Evolutionary conservation across 2,329 filamentous ascomycete species (phyloP), one percentile per base, ranked within the genome.

Genomic region (Fusarium austroafricanum): DNA sequence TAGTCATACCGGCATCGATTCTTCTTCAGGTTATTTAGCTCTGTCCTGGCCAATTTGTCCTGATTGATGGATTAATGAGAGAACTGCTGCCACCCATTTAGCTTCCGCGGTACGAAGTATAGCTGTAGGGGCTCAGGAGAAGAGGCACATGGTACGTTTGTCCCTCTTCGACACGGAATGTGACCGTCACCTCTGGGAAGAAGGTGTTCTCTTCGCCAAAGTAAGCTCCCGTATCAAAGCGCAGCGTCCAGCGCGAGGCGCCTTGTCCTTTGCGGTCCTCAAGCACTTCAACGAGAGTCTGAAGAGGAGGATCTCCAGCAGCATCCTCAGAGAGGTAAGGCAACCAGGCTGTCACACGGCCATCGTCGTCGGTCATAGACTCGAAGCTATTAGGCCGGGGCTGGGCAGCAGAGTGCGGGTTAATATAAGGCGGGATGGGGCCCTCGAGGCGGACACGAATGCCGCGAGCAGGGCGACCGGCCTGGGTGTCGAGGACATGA

Each of bases 401-500:
- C 54, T 67, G 66, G 18, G 62, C 60, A 35, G 64, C 46, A 20
- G 66, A 55, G 37, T 67, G 63, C 28, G 39, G 76, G 63, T 69
- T 76, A 72, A 72, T 54, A 18, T 76, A 65, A 14, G 76, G 61
- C 60, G 75, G 58, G 40, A 60, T 72, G 49, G 76, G 78, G 8
- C 84, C 84, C 47, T 88, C 82, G 21, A 94, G 87, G 55, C 86
- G 88, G 58, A 94, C 91, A 68, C 84, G 84, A 73, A 96, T 87
- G 65, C 83, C 83, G 57, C 84, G 79, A 17, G 88, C 92, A 21
- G 92, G 92, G 58, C 85, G 85, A 75, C 92, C 92, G 64, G 86
- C 82, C n/a, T 89, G 87, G 12, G 92, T 95, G 83, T 96, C 92
- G 77, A 96, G 92, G 79, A 94, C 87, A 83, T 96, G 92, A 83